Base-by-base conservation (phyloP, 2,329 filamentous ascomycete species). In the Xylaria hypoxylon region DNA sequence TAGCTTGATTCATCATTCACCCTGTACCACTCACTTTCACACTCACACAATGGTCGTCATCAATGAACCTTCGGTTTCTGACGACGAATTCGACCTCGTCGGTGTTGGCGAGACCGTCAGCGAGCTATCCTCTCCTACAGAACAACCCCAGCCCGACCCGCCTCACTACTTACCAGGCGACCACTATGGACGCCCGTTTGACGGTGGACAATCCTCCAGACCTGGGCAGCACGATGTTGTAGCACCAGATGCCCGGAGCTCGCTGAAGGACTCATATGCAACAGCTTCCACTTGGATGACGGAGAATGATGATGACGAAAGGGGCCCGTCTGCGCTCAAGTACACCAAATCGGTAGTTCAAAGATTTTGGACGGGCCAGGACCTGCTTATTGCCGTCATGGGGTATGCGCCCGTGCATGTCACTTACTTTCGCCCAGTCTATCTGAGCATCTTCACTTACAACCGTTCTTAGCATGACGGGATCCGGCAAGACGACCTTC, bases 401-500 rank as follows among this genome's bases (percentile, higher is more conserved):
- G 70, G 70, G 70, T 71, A 67, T 57, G 70, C 33, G 6, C 2
- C 28, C 26, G 26, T 28, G 1, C 24, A 56, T 38, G 26, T 15
- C n/a, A 24, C 28, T 45, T 15, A 19, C 11, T 10, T 33, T 35
- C 17, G 3, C 8, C 3, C 38, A 3, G 17, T 17, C n/a, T 7
- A 24, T 19, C n/a, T 45, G 13, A 33, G n/a, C 15, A 50, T 48
- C 33, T 45, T 52, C 8, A 40, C 59, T 61, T 28, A 53, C 28
- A 8, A 2, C 22, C 8, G 8, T 26, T 22, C 53, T 45, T 59
- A 76, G 77, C 17, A 77, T 79, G 73, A 80, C 78, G 8, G 78
- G 78, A 11, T 75, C 78, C 4, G 78, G 78, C n/a, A 80, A 80
- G 68, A 79, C 76, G 2, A 78, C 77, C 0, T 79, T 80, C 60